Evolutionary conservation across 2,329 filamentous ascomycete genomes (phyloP).

Genomic region (Fusarium oligoseptatum): DNA sequence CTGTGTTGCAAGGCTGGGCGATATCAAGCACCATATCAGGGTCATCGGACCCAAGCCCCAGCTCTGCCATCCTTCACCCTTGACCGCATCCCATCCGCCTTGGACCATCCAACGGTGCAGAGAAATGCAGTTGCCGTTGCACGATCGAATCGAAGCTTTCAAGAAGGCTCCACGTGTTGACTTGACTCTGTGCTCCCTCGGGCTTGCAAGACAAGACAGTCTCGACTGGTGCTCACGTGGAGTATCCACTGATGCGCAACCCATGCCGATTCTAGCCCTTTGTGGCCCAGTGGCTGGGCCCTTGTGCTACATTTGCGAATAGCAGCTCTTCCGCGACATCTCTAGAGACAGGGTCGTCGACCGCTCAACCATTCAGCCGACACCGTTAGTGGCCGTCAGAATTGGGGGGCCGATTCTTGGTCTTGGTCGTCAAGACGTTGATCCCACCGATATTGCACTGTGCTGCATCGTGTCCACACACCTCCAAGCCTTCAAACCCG

Average conservation of each 20-base stretch:
- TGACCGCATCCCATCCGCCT: slow-evolving; percentile 29
- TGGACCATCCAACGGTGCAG: slow-evolving; percentile 9
- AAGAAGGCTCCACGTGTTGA: slow-evolving; percentile 48
- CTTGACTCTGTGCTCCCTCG: slow-evolving; percentile 42
- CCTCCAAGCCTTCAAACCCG: slow-evolving; percentile 28
- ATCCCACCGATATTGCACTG: slow-evolving; percentile 35
- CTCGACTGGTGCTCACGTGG: slow-evolving; percentile 46
- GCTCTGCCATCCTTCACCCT: slow-evolving; percentile 6
- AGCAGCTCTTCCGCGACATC: slow-evolving; percentile 39
- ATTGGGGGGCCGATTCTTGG: slow-evolving; percentile 20
- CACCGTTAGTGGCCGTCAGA: slow-evolving; percentile 25
- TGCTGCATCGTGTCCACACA: slow-evolving; percentile 34
- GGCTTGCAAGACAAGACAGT: slow-evolving; percentile 46
- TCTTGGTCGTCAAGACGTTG: slow-evolving; percentile 25
- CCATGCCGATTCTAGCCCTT: slow-evolving; percentile 45
- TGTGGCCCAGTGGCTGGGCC: slow-evolving; percentile 43
- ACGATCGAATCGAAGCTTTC: slow-evolving; percentile 44
- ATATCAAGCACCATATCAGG: slow-evolving; percentile 19
- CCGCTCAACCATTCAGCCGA: slow-evolving; percentile 19
- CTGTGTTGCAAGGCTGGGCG: slow-evolving; percentile 13
- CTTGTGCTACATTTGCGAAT: slow-evolving; percentile 42
- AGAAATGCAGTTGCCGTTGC: slow-evolving; percentile 36
- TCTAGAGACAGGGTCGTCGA: slow-evolving; percentile 35
- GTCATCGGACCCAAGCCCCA: slow-evolving; percentile 4
- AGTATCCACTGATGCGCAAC: slow-evolving; percentile 49